Evolutionary conservation across 78 protist genomes (phyloP), one percentile per base, ranked within the genome.

Genomic region (Pigoraptor vietnamica): DNA sequence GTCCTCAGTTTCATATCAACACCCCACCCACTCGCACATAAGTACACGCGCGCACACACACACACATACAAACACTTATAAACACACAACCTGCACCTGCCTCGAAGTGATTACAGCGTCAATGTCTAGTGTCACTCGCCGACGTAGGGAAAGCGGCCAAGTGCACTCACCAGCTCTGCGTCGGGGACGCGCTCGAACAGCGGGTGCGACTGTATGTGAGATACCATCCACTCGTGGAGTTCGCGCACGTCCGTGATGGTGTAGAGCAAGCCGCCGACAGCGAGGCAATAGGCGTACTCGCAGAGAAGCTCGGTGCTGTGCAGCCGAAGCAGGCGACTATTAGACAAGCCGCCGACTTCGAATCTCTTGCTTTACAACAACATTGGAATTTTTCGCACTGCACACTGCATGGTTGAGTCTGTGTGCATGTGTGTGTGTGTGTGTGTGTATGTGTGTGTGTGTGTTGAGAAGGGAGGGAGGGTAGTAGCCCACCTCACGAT

Each of bases 231-330:
- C 32, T 88, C 93, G 29, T 93, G 94, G 48, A 98, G 97, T 32
- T 95, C 98, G 0, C 79, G 37, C 33, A 98, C 99, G 39, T 98
- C 99, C 24, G 98, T 96, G 92, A 97, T 92, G 40, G 97, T 95
- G 95, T 98, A 98, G 29, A 98, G 86, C 1, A 91, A 24, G 14
- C 97, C 99, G 10, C 98, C 99, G 0, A 32, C 89, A 56, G n/a
- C 9, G 0, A 98, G 23, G 21, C 82, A 87, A 79, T 95, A 97
- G 2, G 98, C 99, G 39, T 98, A 98, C 91, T 97, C 99, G 24
- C 95, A 90, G 1, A 97, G 91, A 1, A 98, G 94, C 6, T 95
- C 24, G 14, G 90, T 89, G 90, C 93, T 91, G 89, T 2, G 6
- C n/a, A 0, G n/a, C n/a, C n/a, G 29, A 2, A 89, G 9, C 9